phyloP scores from a whole-genome alignment of 2,329 filamentous ascomycete species.

The Ophiostoma tasmaniense region DNA sequence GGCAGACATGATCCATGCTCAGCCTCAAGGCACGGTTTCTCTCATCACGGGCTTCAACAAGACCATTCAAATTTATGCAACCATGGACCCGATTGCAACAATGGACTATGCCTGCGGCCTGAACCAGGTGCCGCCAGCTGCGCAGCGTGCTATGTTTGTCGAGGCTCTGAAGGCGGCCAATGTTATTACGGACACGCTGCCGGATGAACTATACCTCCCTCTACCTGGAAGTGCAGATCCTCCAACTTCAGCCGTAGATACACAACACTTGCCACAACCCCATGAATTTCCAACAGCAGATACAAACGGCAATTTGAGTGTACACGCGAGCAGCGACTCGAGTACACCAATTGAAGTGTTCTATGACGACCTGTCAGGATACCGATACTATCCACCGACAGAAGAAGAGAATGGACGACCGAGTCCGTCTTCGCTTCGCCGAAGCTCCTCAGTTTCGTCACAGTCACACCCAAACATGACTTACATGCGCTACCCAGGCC shows the following conservation, averaged over 20 bases:
- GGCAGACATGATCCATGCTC: slow-evolving; percentile 58
- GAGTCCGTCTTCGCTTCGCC: slow-evolving; percentile 27
- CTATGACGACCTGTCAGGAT: slow-evolving; percentile 38
- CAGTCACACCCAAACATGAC: background rate
- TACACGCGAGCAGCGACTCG: background rate
- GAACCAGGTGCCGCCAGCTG: slow-evolving; percentile 65
- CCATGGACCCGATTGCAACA: slow-evolving; percentile 70
- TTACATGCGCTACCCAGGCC: background rate
- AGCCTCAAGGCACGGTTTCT: slow-evolving; percentile 59
- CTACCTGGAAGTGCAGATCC: slow-evolving; percentile 8
- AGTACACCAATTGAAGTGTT: slow-evolving; percentile 21
- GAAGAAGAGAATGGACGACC: slow-evolving; percentile 15
- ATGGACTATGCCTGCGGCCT: slow-evolving; percentile 77
- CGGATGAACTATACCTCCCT: slow-evolving; percentile 48
- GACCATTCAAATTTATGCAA: slow-evolving; percentile 68
- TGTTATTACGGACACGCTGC: slow-evolving; percentile 56
- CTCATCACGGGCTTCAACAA: slow-evolving; percentile 73
- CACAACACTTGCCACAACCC: background rate
- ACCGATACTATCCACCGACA: slow-evolving; percentile 44
- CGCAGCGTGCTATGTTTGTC: slow-evolving; percentile 65
- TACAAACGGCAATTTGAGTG: background rate
- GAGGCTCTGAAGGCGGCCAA: slow-evolving; percentile 65
- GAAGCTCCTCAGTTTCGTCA: background rate
- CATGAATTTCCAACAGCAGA: background rate
- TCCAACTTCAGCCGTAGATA: background rate